Conservation (phyloP, 2,329 filamentous ascomycete genomes). For the Fusarium sp. region DNA sequence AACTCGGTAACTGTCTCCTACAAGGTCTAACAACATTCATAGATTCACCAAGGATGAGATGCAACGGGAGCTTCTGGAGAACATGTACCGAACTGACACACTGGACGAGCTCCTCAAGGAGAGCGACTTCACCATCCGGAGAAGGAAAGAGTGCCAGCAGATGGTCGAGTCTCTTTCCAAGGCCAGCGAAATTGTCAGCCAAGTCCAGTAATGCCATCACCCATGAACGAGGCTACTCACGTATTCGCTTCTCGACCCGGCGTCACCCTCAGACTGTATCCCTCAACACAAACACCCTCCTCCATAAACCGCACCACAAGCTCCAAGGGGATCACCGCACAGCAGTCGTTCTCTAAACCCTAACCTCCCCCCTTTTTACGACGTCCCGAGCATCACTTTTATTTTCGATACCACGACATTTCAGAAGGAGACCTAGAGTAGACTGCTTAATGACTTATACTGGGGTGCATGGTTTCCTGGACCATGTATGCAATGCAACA, state of each 20-base stretch:
- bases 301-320: conserved; percentile 16
- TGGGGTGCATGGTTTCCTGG: conserved; percentile 33
- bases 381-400: conserved; percentile 38
- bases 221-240: conserved; percentile 17
- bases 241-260: conserved; percentile 23
- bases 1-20: neutral
- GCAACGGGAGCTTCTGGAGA: conserved; percentile 95
- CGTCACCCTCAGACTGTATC: conserved; percentile 20
- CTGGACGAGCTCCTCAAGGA: conserved; percentile 97
- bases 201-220: conserved; percentile 66
- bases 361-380: conserved; percentile 7
- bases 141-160: conserved; percentile 97
- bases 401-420: conserved; percentile 54
- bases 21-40: conserved; percentile 34
- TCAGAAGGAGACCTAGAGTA: conserved; percentile 49
- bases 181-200: conserved; percentile 95
- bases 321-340: conserved; percentile 10
- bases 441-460: conserved; percentile 48
- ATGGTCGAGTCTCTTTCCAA: conserved; percentile 95
- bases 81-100: conserved; percentile 94
- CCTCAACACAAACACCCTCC: conserved; percentile 17
- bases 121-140: conserved; percentile 93
- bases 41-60: conserved; percentile 98
- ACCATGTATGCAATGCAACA: neutral
- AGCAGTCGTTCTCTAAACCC: conserved; percentile 17